Evolutionary conservation across 202 grass and related monocot species (phyloP).

Genomic region (Schoenoplectus triqueter): DNA sequence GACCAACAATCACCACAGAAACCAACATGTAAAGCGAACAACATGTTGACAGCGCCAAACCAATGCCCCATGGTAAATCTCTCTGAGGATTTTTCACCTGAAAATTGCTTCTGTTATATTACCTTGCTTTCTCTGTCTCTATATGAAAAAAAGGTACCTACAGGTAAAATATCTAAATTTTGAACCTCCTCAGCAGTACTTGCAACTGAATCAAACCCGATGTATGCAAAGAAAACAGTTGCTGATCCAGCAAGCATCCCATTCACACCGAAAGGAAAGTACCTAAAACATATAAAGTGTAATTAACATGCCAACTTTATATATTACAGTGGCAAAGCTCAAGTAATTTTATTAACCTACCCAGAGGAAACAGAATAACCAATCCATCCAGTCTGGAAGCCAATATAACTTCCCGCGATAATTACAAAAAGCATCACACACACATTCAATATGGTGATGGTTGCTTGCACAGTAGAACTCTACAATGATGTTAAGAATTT

Average conservation of each 20-base stretch:
- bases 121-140: slow-evolving; percentile 1
- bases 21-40: slow-evolving; percentile 93
- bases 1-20: slow-evolving; percentile 87
- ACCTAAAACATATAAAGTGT: slow-evolving; percentile 52
- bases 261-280: slow-evolving; percentile 92
- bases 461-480: slow-evolving; percentile 85
- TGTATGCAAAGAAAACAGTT: slow-evolving; percentile 99
- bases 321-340: neutral
- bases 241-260: slow-evolving; percentile 93
- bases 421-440: slow-evolving; percentile 99
- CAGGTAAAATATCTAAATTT: slow-evolving; percentile 29
- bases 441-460: slow-evolving; percentile 76
- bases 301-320: slow-evolving; percentile 13
- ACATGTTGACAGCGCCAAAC: slow-evolving; percentile 73
- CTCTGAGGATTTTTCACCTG: slow-evolving; percentile 97
- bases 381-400: slow-evolving; percentile 93
- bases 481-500: slow-evolving; percentile 46
- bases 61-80: slow-evolving; percentile 92
- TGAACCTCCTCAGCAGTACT: slow-evolving; percentile 96
- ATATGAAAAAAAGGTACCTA: neutral
- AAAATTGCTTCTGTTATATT: slow-evolving; percentile 26
- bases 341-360: slow-evolving; percentile 49
- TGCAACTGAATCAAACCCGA: slow-evolving; percentile 92
- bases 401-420: slow-evolving; percentile 88
- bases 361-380: slow-evolving; percentile 83